phyloP scores from a whole-genome alignment of 2,329 filamentous ascomycete genomes.

The Gremmenia infestans region DNA sequence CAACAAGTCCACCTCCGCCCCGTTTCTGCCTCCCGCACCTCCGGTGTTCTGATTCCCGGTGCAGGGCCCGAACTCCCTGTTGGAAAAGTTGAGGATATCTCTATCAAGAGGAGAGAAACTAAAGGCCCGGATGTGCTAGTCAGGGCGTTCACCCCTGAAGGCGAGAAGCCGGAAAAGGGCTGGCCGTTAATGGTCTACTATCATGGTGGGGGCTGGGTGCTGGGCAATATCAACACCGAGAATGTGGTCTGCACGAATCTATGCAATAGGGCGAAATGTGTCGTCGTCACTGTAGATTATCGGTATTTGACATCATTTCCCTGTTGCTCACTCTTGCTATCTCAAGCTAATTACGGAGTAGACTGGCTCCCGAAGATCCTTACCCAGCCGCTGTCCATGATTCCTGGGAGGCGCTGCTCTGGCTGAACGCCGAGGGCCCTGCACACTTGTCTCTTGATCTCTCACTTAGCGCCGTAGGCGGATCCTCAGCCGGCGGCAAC shows the following conservation, averaged over 20 bases:
- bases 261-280: slow-evolving; percentile 43
- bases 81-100: slow-evolving; percentile 20
- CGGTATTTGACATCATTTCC: slow-evolving; percentile 34
- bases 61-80: slow-evolving; percentile 45
- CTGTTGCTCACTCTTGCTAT: background rate
- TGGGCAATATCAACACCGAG: slow-evolving; percentile 54
- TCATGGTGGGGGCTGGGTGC: slow-evolving; percentile 55
- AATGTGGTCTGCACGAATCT: slow-evolving; percentile 52
- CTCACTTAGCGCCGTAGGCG: slow-evolving; percentile 42
- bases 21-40: slow-evolving; percentile 44
- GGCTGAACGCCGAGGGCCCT: slow-evolving; percentile 29
- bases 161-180: slow-evolving; percentile 38
- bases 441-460: slow-evolving; percentile 36
- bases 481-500: slow-evolving; percentile 49
- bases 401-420: slow-evolving; percentile 50
- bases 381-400: slow-evolving; percentile 54
- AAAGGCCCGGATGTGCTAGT: slow-evolving; percentile 44
- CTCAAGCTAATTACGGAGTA: slow-evolving; percentile 17
- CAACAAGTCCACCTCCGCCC: slow-evolving; percentile 50
- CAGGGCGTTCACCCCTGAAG: slow-evolving; percentile 47
- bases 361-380: slow-evolving; percentile 51
- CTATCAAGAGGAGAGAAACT: slow-evolving; percentile 32
- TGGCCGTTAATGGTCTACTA: slow-evolving; percentile 54
- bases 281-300: slow-evolving; percentile 53
- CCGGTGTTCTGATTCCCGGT: slow-evolving; percentile 48